These are phyloP conservation scores for Cladophialophora exuberans DNA, from an alignment of 2,329 filamentous ascomycete genomes.

Conservation along the genomic window DNA sequence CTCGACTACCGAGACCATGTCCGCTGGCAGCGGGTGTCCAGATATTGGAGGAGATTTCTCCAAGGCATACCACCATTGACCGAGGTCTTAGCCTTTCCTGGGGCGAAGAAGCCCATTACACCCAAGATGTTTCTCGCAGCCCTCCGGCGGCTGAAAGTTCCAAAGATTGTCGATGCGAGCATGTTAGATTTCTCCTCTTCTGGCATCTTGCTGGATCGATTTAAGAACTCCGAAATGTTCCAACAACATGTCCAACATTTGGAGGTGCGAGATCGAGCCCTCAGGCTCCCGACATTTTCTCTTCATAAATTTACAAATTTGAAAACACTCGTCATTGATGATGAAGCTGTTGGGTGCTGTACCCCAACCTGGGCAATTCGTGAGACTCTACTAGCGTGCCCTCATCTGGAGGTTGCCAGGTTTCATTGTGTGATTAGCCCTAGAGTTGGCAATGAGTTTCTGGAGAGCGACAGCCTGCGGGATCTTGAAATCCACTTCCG, in stretches of 20 bases:
- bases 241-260: slow-evolving; percentile 11
- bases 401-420: slow-evolving; percentile 5
- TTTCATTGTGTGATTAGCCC: slow-evolving; percentile 5
- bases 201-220: neutral
- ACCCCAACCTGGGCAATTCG: neutral
- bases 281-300: neutral
- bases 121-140: slow-evolving; percentile 36
- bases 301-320: slow-evolving; percentile 14
- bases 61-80: slow-evolving; percentile 54
- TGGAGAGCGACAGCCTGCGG: neutral
- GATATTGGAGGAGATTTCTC: slow-evolving; percentile 58
- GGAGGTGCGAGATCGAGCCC: neutral
- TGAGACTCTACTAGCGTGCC: slow-evolving; percentile 8
- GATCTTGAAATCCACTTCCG: neutral
- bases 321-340: slow-evolving; percentile 10
- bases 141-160: slow-evolving; percentile 42
- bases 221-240: neutral
- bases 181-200: neutral
- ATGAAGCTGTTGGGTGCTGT: neutral
- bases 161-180: slow-evolving; percentile 37
- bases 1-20: slow-evolving; percentile 57
- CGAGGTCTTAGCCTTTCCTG: slow-evolving; percentile 55
- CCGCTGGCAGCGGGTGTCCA: slow-evolving; percentile 58
- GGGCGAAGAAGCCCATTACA: slow-evolving; percentile 47
- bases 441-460: neutral